phyloP scores from a whole-genome alignment of 2,329 filamentous ascomycete genomes.

The Cladosporium sp. region DNA sequence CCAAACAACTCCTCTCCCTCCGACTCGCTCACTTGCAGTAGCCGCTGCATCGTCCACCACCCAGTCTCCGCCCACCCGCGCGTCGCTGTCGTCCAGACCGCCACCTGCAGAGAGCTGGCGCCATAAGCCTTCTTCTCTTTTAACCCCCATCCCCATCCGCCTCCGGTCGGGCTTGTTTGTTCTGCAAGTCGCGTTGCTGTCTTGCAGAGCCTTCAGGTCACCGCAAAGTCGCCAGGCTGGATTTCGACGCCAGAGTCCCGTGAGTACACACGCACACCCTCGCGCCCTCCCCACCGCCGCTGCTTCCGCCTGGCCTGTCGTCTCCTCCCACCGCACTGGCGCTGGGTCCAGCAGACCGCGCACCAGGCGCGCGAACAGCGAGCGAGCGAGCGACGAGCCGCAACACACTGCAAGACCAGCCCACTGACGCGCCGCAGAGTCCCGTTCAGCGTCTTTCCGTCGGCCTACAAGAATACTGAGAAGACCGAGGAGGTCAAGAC shows the following conservation, averaged over 20 bases:
- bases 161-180: constrained; percentile 4
- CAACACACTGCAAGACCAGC: not conserved
- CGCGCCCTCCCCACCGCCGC: no score
- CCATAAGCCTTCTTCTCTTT: not conserved
- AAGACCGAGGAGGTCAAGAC: constrained; percentile 68
- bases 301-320: no score
- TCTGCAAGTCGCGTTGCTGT: constrained; percentile 14
- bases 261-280: constrained; percentile 13
- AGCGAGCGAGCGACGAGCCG: not conserved
- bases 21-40: not conserved
- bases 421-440: constrained; percentile 42
- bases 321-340: no score
- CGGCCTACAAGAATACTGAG: constrained; percentile 76
- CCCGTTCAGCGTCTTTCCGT: constrained; percentile 99
- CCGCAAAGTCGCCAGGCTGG: constrained; percentile 84
- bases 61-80: not conserved
- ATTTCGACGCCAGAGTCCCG: constrained; percentile 99
- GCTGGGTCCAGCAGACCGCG: not conserved
- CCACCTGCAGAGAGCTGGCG: not conserved
- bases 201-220: constrained; percentile 64
- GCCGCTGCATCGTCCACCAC: not conserved
- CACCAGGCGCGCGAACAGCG: not conserved
- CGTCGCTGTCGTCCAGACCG: not conserved
- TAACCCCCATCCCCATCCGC: not conserved
- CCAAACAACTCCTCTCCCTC: not conserved